Base-by-base conservation (phyloP, 164 flowering plant genomes). In the Magnolia sinica region DNA sequence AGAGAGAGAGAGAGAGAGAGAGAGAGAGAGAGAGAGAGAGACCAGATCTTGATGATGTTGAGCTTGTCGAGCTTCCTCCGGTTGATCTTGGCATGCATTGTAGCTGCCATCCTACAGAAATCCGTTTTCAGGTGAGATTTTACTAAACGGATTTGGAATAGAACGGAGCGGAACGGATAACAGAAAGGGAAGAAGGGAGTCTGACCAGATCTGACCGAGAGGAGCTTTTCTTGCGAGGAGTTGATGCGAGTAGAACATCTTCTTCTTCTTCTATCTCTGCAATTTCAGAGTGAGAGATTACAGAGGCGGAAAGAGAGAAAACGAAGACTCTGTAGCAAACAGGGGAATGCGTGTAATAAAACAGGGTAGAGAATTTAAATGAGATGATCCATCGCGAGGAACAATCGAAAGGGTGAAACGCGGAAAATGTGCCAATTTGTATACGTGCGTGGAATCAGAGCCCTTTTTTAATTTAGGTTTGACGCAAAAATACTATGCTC, bases 211-310 rank as follows among this genome's bases (percentile, higher is more conserved):
- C 81, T 94, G 98, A 37, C 99, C 98, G 0, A 92, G 88, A 13
- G 98, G 91, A 49, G 94, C 95, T 83, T 96, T 96, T 64, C 98
- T 89, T 67, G 98, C 97, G 0, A 96, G 91, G 5, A 96, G 90
- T 84, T 96, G 98, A 74, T 91, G 97, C 10, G 97, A 96, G 92
- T 90, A 96, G 79, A 96, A 96, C 99, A 96, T 94, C 50, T 80
- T 69, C 19, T 24, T 64, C 66, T 64, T 64, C 66, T 64, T 64
- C 45, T 27, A 22, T 31, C 27, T 69, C 71, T 37, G 29, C 72
- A 29, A 29, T 22, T n/a, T n/a, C 58, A 49, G 20, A 55, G 61
- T 1, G 3, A 16, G 18, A 55, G 0, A 16, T 55, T 55, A 0
- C 61, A 10, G 61, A 68, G 16, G 61, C 61, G 18, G 18, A 16